Evolutionary conservation across 352 stramenopile species (phyloP).

Genomic region (Pythium aphanidermatum): DNA sequence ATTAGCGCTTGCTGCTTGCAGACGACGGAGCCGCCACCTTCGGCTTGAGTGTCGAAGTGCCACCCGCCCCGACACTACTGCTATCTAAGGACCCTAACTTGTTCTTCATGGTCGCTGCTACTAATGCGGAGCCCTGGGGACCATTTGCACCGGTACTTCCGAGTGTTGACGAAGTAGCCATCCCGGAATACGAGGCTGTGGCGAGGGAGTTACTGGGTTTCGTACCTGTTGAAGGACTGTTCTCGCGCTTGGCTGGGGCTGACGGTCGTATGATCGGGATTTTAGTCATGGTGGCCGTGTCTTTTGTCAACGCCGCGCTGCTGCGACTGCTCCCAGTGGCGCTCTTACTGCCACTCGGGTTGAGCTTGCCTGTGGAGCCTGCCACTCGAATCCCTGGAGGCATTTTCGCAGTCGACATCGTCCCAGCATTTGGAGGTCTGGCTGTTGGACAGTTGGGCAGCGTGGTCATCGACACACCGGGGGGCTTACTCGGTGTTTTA

Average conservation of each 20-base stretch:
- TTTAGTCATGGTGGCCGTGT: conserved; percentile 46
- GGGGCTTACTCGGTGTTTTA: conserved; percentile 50
- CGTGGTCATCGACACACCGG: conserved; percentile 37
- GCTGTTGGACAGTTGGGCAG: conserved; percentile 53
- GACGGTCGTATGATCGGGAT: conserved; percentile 70
- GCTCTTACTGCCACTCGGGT: conserved; percentile 30
- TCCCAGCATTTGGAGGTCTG: conserved; percentile 25
- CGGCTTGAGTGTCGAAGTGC: conserved; percentile 19
- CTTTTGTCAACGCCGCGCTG: conserved; percentile 36
- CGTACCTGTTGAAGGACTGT: conserved; percentile 42
- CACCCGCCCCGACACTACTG: conserved; percentile 9
- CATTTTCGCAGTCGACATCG: conserved; percentile 28
- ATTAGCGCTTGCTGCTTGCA: conserved; percentile 21
- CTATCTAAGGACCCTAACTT: conserved; percentile 31
- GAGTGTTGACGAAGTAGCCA: conserved; percentile 1
- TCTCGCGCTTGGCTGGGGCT: conserved; percentile 61
- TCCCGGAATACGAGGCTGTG: background rate
- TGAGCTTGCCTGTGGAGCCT: conserved; percentile 44
- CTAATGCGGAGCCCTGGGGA: conserved; percentile 20
- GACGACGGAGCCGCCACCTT: conserved; percentile 26
- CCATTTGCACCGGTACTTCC: conserved; percentile 3
- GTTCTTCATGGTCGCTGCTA: conserved; percentile 27
- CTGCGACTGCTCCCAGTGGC: conserved; percentile 26
- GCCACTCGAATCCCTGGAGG: conserved; percentile 43
- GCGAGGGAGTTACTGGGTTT: conserved; percentile 27